Base-by-base conservation (phyloP, 169 alveolate genomes). In the Pseudocohnilembus persalinus region DNA sequence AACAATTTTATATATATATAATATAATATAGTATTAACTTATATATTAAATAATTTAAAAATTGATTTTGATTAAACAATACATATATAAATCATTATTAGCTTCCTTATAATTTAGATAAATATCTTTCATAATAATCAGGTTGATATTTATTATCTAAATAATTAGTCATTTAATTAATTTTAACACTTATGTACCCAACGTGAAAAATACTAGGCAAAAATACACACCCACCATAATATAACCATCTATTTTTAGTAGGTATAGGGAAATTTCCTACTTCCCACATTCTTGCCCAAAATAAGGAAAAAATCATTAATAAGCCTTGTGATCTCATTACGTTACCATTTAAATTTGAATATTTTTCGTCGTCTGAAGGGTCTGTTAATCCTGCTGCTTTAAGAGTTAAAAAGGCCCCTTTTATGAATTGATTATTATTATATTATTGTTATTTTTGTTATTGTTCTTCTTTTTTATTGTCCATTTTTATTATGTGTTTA, bases 221-320 rank as follows among this genome's bases (percentile, higher is more conserved):
- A 29, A 31, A 0, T 77, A 77, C 72, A 77, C 82, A 63, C 33
- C 34, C 34, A 25, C 33, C 82, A 77, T 77, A 77, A 33, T 33
- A 77, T n/a, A 77, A 64, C 34, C 63, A 77, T 29, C 82, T 63
- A 25, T 63, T 33, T 33, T 77, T 77, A 29, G 63, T 68, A 29
- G 82, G 82, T 68, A 77, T 32, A 33, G 34, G 34, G 33, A 77
- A 77, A 33, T 77, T 77, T 16, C 82, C 82, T 0, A 77, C 63
- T 77, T 77, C 82, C 15, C 28, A 77, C 15, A 77, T 31, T 77
- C 82, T 77, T 29, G 82, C 63, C 82, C 82, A 77, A 77, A 32
- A 33, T 77, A 77, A 31, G 30, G 82, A 77, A 68, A 77, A 77
- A 25, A 63, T 28, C 82, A 77, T 77, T n/a, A 77, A n/a, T 6